A percentile compares a stretch with the other conserved stretches of the same genome.
These are phyloP conservation scores for Magnaporthiopsis rhizophila DNA, from an alignment of 2,329 filamentous ascomycete species.

Conservation along the genomic window DNA sequence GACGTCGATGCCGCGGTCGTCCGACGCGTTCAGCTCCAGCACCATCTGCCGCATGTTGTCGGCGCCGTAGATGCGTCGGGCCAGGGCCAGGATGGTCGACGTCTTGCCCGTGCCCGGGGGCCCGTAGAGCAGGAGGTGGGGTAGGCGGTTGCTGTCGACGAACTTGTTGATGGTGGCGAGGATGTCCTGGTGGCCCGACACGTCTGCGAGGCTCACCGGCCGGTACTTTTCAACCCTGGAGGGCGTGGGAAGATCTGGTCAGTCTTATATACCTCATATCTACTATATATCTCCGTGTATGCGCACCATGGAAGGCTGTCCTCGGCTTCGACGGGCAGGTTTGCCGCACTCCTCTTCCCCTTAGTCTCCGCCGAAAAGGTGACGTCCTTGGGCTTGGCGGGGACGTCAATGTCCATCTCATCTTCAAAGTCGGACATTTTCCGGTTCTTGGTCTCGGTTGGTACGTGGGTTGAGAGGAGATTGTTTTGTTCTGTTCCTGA, in stretches of 20 bases:
- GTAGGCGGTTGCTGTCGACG: slow-evolving; percentile 85
- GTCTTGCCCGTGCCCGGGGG: slow-evolving; percentile 97
- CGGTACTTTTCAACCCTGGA: slow-evolving; percentile 93
- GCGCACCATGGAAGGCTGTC: slow-evolving; percentile 85
- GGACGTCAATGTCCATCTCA: slow-evolving; percentile 53
- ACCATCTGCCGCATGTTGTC: slow-evolving; percentile 98
- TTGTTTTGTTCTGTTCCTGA: too few species aligned
- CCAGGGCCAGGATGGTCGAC: slow-evolving; percentile 88
- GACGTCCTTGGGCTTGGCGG: slow-evolving; percentile 38
- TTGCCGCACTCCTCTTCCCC: slow-evolving; percentile 86
- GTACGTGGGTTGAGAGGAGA: neutral
- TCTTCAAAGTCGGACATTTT: slow-evolving; percentile 53
- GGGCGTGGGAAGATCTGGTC: neutral
- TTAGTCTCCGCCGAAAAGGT: slow-evolving; percentile 68
- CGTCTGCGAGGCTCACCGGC: slow-evolving; percentile 79
- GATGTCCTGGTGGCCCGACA: slow-evolving; percentile 95
- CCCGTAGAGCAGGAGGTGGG: slow-evolving; percentile 92
- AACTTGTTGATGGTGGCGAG: slow-evolving; percentile 97
- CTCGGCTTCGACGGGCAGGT: slow-evolving; percentile 87
- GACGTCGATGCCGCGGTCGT: slow-evolving; percentile 95
- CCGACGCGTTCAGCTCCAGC: slow-evolving; percentile 91
- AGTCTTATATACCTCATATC: neutral
- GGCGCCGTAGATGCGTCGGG: slow-evolving; percentile 82
- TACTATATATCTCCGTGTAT: neutral
- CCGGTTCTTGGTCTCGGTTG: neutral